These are phyloP conservation scores for Xylariaceae sp. DNA, from an alignment of 2,329 filamentous ascomycete species.

Conservation along the genomic window DNA sequence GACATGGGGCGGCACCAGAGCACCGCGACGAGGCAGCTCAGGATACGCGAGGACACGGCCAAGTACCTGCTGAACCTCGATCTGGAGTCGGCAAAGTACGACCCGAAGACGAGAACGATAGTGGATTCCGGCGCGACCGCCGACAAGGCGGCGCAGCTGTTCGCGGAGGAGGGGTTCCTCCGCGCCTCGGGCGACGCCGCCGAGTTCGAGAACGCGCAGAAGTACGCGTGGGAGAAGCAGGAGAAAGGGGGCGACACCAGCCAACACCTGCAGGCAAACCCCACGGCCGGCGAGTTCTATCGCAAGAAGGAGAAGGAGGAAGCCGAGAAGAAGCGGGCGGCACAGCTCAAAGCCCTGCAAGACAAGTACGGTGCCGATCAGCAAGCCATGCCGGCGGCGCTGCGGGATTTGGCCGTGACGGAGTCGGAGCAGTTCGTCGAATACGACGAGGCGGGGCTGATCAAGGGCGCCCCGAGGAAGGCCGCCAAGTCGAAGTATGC, in stretches of 20 bases:
- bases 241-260: conserved; percentile 78
- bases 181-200: conserved; percentile 86
- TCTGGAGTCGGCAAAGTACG: conserved; percentile 94
- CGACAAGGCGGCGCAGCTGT: conserved; percentile 78
- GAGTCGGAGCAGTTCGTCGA: conserved; percentile 90
- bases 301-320: conserved; percentile 81
- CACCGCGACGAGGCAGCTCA: conserved; percentile 85
- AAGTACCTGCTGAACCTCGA: conserved; percentile 96
- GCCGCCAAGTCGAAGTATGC: conserved; percentile 86
- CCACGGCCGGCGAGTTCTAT: conserved; percentile 84
- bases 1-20: conserved; percentile 95
- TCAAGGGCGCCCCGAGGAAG: conserved; percentile 83
- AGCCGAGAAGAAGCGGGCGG: conserved; percentile 66
- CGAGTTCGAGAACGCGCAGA: conserved; percentile 87
- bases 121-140: conserved; percentile 80
- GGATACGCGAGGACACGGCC: conserved; percentile 93
- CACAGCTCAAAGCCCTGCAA: conserved; percentile 69
- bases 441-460: conserved; percentile 85
- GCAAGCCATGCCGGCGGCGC: conserved; percentile 58
- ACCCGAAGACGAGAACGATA: conserved; percentile 92
- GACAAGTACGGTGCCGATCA: conserved; percentile 82
- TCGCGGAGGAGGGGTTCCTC: conserved; percentile 92
- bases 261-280: conserved; percentile 92
- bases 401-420: conserved; percentile 69
- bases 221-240: conserved; percentile 94